Evolutionary conservation across 805 yeast genomes (phyloP).

Genomic region (Metschnikowia santaceciliae): DNA sequence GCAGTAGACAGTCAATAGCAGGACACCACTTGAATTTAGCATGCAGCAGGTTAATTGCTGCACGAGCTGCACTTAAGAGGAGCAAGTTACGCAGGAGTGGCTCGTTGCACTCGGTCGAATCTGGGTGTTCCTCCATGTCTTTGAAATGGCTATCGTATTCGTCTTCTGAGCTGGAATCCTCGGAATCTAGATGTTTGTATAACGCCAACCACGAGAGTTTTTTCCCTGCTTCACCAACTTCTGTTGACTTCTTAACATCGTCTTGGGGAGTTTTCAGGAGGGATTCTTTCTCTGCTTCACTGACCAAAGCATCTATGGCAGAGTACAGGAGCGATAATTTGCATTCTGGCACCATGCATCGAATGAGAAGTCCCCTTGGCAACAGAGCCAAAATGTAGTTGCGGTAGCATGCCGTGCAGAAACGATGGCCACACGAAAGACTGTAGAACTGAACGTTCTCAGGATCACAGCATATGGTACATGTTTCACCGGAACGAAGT

Average conservation of each 20-base stretch:
- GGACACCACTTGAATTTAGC: conserved; percentile 74
- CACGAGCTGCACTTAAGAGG: conserved; percentile 13
- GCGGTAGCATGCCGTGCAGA: conserved; percentile 65
- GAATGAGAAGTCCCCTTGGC: conserved; percentile 44
- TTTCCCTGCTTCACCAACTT: not conserved
- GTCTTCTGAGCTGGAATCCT: not conserved
- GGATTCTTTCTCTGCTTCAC: not conserved
- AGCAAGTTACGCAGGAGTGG: conserved; percentile 11
- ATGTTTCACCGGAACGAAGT: conserved; percentile 30
- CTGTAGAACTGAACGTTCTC: conserved; percentile 36
- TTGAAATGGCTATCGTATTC: not conserved
- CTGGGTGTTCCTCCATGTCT: not conserved
- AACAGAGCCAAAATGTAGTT: conserved; percentile 51
- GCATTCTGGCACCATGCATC: conserved; percentile 67
- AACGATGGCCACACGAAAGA: conserved; percentile 66
- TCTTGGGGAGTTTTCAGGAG: not conserved
- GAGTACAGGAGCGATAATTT: conserved; percentile 36
- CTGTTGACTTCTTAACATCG: not conserved
- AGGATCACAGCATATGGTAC: conserved; percentile 73
- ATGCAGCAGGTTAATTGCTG: conserved; percentile 17
- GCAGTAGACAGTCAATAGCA: conserved; percentile 67
- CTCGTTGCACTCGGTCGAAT: conserved; percentile 1
- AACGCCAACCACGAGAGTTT: not conserved
- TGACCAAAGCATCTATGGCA: conserved; percentile 28
- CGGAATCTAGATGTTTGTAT: not conserved